These are phyloP conservation scores for Thyridium curvatum DNA, from an alignment of 2,329 filamentous ascomycete genomes.

Conservation along the genomic window DNA sequence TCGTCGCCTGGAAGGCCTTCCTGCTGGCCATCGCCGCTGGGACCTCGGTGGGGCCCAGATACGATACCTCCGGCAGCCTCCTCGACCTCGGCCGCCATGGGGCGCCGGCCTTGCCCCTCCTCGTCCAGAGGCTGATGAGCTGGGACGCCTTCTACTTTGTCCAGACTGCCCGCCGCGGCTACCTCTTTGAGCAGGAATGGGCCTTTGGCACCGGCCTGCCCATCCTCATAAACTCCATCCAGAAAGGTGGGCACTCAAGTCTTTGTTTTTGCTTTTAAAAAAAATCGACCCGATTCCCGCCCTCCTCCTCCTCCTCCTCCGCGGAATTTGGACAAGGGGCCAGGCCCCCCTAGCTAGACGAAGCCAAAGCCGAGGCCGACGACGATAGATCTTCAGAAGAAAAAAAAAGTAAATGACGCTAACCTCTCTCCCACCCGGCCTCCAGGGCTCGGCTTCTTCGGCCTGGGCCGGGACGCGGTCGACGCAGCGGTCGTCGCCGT, in stretches of 20 bases:
- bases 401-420: too few species aligned
- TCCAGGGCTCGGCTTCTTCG: too few species aligned
- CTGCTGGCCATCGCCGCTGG: conserved; percentile 55
- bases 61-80: conserved; percentile 70
- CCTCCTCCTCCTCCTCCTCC: too few species aligned
- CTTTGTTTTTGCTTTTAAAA: too few species aligned
- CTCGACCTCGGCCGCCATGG: conserved; percentile 9
- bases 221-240: conserved; percentile 28
- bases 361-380: too few species aligned
- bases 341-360: too few species aligned
- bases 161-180: conserved; percentile 54
- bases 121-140: conserved; percentile 52
- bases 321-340: too few species aligned
- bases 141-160: conserved; percentile 82
- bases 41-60: conserved; percentile 50
- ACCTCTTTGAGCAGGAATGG: conserved; percentile 78
- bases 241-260: conserved; percentile 20
- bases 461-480: too few species aligned
- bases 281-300: too few species aligned
- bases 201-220: conserved; percentile 59
- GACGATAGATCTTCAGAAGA: too few species aligned
- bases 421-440: too few species aligned
- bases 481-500: conserved; percentile 49
- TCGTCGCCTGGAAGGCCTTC: conserved; percentile 59
- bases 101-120: conserved; percentile 23